Evolutionary conservation across 164 flowering plant genomes (phyloP).

Genomic region (Tetrastigma voinierianum): DNA sequence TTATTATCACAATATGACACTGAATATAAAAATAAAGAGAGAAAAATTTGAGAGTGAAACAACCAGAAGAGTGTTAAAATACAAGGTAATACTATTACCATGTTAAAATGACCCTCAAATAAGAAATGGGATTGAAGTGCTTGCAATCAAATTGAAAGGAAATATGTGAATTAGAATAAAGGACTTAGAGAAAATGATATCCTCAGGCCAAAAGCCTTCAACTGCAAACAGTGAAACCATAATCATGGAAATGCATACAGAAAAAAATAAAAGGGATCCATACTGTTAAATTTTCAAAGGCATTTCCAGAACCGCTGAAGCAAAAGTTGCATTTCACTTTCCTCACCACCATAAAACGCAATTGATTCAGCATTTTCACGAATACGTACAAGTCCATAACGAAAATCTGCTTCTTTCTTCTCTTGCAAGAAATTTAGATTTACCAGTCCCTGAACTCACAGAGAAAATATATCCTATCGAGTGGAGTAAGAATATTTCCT

Average conservation of each 20-base stretch:
- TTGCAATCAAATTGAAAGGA: not conserved
- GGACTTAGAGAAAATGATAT: not conserved
- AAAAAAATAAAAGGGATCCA: conserved; percentile 12
- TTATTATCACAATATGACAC: too few relatives aligned
- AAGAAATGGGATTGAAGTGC: not conserved
- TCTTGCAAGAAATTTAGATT: conserved; percentile 91
- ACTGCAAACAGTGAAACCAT: conserved; percentile 8
- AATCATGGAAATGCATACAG: not conserved
- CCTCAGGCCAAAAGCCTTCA: not conserved
- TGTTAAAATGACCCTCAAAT: not conserved
- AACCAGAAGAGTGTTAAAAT: too few relatives aligned
- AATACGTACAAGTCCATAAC: conserved; percentile 95
- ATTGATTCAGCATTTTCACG: conserved; percentile 99
- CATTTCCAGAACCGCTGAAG: conserved; percentile 83
- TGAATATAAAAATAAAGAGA: too few relatives aligned
- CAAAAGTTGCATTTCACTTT: conserved; percentile 81
- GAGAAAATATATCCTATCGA: not conserved
- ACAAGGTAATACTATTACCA: not conserved
- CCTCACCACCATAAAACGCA: conserved; percentile 96
- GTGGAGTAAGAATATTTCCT: not conserved
- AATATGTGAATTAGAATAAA: not conserved
- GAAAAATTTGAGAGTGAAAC: too few relatives aligned
- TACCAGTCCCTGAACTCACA: conserved; percentile 68
- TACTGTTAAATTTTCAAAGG: conserved; percentile 90
- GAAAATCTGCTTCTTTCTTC: conserved; percentile 98